Base-by-base conservation (phyloP, 345 rosid genomes). In the Sisymbrium irio region DNA sequence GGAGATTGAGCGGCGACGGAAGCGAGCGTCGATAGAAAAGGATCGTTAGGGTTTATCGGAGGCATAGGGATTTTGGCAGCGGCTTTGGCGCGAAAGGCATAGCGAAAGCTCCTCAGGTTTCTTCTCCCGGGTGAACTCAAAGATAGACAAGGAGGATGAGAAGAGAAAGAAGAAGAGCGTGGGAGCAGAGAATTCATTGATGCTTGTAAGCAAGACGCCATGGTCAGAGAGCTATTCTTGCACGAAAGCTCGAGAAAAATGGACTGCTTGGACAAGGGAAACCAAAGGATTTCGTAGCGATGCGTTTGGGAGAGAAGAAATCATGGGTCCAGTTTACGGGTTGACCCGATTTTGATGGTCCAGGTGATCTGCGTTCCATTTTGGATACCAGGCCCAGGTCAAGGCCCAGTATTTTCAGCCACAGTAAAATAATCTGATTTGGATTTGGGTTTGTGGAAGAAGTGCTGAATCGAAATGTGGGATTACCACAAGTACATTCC, bases 401-500 rank as follows among this genome's bases (percentile, higher is more conserved):
- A 14, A 50, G n/a, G 22, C 10, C 22, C 10, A 33, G 9, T 22
- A 22, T 3, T 30, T n/a, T n/a, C n/a, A n/a, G n/a, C n/a, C n/a
- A n/a, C n/a, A n/a, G n/a, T n/a, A n/a, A n/a, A n/a, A 30, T 30
- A 30, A 6, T 30, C 33, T 4, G 33, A 6, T 30, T 30, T 4
- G 33, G 33, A 28, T n/a, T n/a, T n/a, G n/a, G n/a, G n/a, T 92
- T 82, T 75, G 79, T 85, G 2, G 88, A 95, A 84, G 99, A 95
- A 87, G 84, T 90, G 63, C 86, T 96, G 10, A 91, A 95, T 69
- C 92, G 93, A n/a, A 27, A 84, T 87, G 59, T 95, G 99, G 99
- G 85, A 86, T 6, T 95, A 95, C 82, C 99, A 95, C 79, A 95
- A 89, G 67, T 95, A 88, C 81, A 95, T 91, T 75, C 93, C 97